Base-by-base conservation (phyloP, 495 filamentous ascomycete species). In the Parmelia sp. region DNA sequence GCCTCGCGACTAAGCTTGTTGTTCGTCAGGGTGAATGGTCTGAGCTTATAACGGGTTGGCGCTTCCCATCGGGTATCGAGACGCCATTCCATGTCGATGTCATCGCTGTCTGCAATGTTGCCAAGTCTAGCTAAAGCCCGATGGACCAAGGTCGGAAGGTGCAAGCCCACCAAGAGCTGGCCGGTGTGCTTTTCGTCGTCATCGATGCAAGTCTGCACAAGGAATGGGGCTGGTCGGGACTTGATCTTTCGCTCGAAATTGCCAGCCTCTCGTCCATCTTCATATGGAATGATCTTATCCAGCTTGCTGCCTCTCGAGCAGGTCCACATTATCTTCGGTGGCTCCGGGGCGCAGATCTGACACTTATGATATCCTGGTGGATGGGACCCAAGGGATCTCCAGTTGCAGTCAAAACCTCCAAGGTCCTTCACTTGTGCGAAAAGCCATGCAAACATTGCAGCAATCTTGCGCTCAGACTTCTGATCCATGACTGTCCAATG, bases 61-160 rank as follows among this genome's bases (percentile, higher is more conserved):
- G 77, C 73, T 44, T 71, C 72, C 31, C 79, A 76, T 64, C 82
- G 75, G 7, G 82, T 78, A 35, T 82, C 65, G 29, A 88, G 68
- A 27, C 84, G 77, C 84, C 83, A 87, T 31, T 73, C 69, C 7
- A 79, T 69, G 1, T 65, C 63, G 23, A 71, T 62, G 15, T 68
- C 62, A 21, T 68, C 65, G 25, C 66, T 60, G n/a, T 44, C 47
- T n/a, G 40, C 33, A 9, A 64, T 49, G 10, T 60, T 51, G 31
- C 64, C 29, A 60, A 86, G 71, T 33, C 73, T 74, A 1, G 75
- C 73, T 36, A 73, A 69, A 29, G 84, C 85, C 44, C 79, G 74
- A 67, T 90, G 87, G 1, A 82, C 73, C 19, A 89, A 71, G 0
- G 82, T 78, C 19, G 78, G 72, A 19, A 86, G 61, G 64, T 88